Evolutionary conservation across 2,329 filamentous ascomycete genomes (phyloP).

Genomic region (Aspergillus latus): DNA sequence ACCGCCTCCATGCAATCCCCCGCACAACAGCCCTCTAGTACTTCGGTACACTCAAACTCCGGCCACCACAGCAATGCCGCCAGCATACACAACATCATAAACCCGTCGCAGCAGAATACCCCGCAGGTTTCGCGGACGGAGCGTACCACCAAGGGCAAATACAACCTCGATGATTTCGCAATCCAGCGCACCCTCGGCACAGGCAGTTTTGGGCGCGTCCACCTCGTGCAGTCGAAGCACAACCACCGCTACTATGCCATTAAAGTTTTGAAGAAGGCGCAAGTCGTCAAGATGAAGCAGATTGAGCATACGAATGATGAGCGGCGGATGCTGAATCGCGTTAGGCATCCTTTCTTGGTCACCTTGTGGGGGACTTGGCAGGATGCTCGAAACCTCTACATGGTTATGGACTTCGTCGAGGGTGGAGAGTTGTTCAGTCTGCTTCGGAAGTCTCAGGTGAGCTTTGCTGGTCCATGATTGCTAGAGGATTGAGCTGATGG

Average conservation of each 20-base stretch:
- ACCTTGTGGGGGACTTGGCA: slow-evolving; percentile 99
- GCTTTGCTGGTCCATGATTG: slow-evolving; percentile 28
- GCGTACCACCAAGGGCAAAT: slow-evolving; percentile 92
- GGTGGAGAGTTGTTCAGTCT: slow-evolving; percentile 96
- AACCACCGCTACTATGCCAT: slow-evolving; percentile 98
- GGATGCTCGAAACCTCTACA: slow-evolving; percentile 92
- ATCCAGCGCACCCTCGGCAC: slow-evolving; percentile 91
- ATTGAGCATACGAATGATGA: slow-evolving; percentile 99
- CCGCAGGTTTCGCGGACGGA: slow-evolving; percentile 20
- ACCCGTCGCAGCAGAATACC: slow-evolving; percentile 54
- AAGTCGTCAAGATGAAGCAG: slow-evolving; percentile 99
- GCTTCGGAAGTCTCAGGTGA: slow-evolving; percentile 85
- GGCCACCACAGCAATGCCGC: slow-evolving; percentile 61
- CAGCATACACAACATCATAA: slow-evolving; percentile 81
- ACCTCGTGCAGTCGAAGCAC: slow-evolving; percentile 95
- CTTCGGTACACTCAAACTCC: slow-evolving; percentile 30
- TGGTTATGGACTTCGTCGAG: slow-evolving; percentile 99
- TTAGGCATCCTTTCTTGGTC: slow-evolving; percentile 96
- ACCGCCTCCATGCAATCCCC: slow-evolving; percentile 40
- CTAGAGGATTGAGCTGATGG: neutral
- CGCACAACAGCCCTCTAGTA: slow-evolving; percentile 32
- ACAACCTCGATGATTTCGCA: slow-evolving; percentile 85
- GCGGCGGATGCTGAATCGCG: slow-evolving; percentile 89
- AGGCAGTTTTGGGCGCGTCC: slow-evolving; percentile 93
- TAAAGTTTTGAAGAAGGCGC: slow-evolving; percentile 97